A percentile compares a stretch with the other conserved stretches of the same genome.
Conservation (phyloP, 225 moss, liverwort and hornwort genomes). For the Asterella californica region DNA sequence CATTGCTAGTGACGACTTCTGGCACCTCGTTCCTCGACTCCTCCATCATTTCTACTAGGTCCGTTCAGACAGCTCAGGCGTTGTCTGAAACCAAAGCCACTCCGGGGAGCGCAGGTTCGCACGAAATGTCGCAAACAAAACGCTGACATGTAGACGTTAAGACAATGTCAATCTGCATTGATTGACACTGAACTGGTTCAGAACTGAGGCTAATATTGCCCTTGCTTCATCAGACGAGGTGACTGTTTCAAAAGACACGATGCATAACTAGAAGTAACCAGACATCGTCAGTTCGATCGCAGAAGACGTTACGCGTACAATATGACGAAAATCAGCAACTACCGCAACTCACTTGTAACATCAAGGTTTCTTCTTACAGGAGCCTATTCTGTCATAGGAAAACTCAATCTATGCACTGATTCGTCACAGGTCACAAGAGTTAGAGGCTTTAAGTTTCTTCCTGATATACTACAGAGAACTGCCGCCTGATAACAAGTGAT, state of each 20-base stretch:
- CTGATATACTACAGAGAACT: too few species aligned
- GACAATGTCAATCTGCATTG: conserved; percentile 16
- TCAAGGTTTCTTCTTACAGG: not conserved
- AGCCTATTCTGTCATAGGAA: not conserved
- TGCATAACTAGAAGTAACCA: not conserved
- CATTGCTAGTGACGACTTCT: conserved; percentile 15
- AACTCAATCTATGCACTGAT: not conserved
- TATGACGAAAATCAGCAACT: not conserved
- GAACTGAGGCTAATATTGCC: conserved; percentile 11
- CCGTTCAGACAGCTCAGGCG: not conserved
- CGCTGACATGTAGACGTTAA: conserved; percentile 15
- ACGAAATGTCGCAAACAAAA: not conserved
- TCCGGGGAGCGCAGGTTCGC: not conserved
- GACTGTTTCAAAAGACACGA: not conserved
- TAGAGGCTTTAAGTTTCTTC: too few species aligned
- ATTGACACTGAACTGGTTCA: conserved; percentile 11
- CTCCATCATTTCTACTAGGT: conserved; percentile 7
- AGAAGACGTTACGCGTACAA: not conserved
- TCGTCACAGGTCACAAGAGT: too few species aligned
- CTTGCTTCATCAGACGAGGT: not conserved
- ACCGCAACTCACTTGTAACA: not conserved
- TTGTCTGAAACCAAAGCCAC: not conserved
- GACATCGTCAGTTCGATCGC: not conserved
- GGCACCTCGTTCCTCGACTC: conserved; percentile 6
- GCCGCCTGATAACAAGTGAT: too few species aligned